Evolutionary conservation across 2,329 filamentous ascomycete species (phyloP), one percentile per base, ranked within the genome.

Genomic region (Ceratocystis harringtonii): DNA sequence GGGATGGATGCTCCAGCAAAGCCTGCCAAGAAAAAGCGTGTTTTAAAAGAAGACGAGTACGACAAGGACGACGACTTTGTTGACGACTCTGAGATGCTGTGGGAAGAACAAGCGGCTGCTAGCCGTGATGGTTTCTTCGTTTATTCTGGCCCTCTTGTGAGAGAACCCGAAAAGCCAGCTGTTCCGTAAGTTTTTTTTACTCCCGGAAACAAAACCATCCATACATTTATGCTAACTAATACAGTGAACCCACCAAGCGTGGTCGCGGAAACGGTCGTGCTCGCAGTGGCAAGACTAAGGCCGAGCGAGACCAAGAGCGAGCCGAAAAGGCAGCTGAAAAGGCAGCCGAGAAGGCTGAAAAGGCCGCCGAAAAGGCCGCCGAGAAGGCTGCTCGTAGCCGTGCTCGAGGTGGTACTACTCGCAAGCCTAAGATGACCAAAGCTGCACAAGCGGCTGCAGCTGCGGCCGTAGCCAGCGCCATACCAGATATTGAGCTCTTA

Each of bases 121-220:
- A 92, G 90, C 70, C 90, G 92, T 70, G 94, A 97, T 73, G 94
- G 94, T 0, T 99, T 97, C 78, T 99, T 97, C 73, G 94, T 99
- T 1, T 99, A 96, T 75, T 95, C 90, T 68, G 94, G 94, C 2
- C 92, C 92, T 7, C 78, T 99, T 60, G 83, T 97, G 25, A 88
- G 88, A 4, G 91, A 95, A 75, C 89, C 87, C 25, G 88, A 95
- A 76, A 92, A 94, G 75, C 80, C 81, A 44, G 76, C 78, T 69
- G 73, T 75, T 66, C 78, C 77, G 80, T 82, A 80, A 69, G 80
- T 79, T 15, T 22, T 22, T 30, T 10, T 28, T 36, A 12, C 25
- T 43, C 15, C 30, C 60, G 66, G 63, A 25, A 52, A 7, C 30
- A 63, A 36, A 28, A 17, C 10, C 15, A 62, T 43, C 30, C 65